Conservation (phyloP, 1,284 basidiomycete genomes). For the Apiotrichum akiyoshidainum region DNA sequence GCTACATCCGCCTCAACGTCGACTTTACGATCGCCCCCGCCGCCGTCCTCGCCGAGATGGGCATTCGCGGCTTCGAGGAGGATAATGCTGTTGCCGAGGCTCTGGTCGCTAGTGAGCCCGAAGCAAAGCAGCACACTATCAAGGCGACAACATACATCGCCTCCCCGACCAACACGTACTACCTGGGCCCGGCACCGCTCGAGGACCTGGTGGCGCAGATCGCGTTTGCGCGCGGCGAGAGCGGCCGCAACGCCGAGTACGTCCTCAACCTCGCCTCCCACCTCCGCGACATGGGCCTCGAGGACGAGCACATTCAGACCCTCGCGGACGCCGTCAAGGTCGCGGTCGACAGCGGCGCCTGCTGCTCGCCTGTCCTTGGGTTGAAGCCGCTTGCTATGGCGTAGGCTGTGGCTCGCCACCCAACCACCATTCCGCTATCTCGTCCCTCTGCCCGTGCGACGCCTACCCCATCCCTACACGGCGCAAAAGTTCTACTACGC, state of each 20-base stretch:
- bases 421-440: neutral
- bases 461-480: neutral
- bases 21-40: conserved; percentile 5
- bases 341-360: neutral
- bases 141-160: conserved; percentile 19
- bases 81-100: neutral
- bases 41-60: neutral
- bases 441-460: neutral
- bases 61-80: neutral
- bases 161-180: conserved; percentile 15
- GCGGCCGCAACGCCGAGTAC: conserved; percentile 10
- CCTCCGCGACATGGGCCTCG: conserved; percentile 17
- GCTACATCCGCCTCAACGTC: conserved; percentile 18
- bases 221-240: conserved; percentile 5
- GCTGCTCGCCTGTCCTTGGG: conserved; percentile 1
- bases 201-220: conserved; percentile 14
- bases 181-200: conserved; percentile 15
- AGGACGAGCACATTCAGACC: conserved; percentile 16
- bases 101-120: too few relatives aligned
- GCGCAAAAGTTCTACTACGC: neutral
- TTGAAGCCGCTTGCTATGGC: conserved; percentile 1
- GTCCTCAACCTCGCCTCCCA: conserved; percentile 18
- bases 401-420: neutral
- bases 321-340: conserved; percentile 13
- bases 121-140: neutral